phyloP scores from a whole-genome alignment of 2,329 filamentous ascomycete genomes.

The Pseudocercospora ulei region DNA sequence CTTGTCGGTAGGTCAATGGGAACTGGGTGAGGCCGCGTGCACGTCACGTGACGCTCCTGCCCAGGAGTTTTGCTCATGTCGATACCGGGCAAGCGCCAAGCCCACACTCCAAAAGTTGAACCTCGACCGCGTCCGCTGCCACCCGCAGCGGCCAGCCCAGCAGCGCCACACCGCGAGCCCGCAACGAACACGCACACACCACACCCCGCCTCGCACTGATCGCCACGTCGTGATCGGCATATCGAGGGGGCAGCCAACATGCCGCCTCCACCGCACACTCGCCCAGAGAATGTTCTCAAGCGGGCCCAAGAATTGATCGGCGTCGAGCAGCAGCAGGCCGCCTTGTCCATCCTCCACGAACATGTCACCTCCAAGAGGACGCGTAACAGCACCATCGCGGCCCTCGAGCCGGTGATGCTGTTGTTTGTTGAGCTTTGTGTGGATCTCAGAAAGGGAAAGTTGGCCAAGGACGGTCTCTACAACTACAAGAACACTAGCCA shows the following conservation, averaged over 20 bases:
- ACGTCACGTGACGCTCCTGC: neutral
- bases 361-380: conserved; percentile 98
- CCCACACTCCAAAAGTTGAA: conserved; percentile 5
- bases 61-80: neutral
- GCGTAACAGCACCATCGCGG: conserved; percentile 91
- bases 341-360: conserved; percentile 91
- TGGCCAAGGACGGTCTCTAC: conserved; percentile 96
- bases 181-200: conserved; percentile 50
- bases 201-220: conserved; percentile 38
- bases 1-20: too few relatives aligned
- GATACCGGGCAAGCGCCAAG: conserved; percentile 7
- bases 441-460: conserved; percentile 94
- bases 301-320: conserved; percentile 97
- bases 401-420: conserved; percentile 96
- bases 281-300: conserved; percentile 98
- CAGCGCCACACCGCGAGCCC: conserved; percentile 7
- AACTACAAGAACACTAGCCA: conserved; percentile 99
- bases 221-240: conserved; percentile 15
- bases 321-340: conserved; percentile 84
- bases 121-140: conserved; percentile 8
- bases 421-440: conserved; percentile 94
- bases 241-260: conserved; percentile 38
- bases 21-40: too few relatives aligned
- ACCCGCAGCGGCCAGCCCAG: conserved; percentile 6
- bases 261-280: conserved; percentile 94